Evolutionary conservation across 441 rosid species (phyloP), one percentile per base, ranked within the genome.

Genomic region (Populus hybrid): DNA sequence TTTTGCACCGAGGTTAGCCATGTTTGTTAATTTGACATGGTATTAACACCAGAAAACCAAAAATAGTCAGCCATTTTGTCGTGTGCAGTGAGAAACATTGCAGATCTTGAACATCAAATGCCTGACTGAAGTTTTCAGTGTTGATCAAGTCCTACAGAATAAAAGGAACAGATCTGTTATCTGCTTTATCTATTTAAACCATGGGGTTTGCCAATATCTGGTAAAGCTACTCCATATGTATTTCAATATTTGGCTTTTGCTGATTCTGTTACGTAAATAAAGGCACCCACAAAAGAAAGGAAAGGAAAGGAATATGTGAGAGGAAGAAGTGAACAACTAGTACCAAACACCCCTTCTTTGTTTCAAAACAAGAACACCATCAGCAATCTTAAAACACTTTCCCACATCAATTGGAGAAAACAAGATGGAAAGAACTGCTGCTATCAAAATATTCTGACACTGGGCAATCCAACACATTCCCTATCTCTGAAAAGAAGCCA

Each of bases 381-480:
- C 69, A 69, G 64, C 67, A 69, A 69, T 24, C 74, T 69, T 18
- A 61, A 61, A 71, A 71, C 46, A 30, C 75, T 30, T 2, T 21
- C 21, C 53, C 53, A 18, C 72, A 63, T 77, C 67, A 65, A 65
- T 20, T 65, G 61, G 11, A 35, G 1, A 72, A 80, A 63, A 63
- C 73, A 32, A 72, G 18, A 67, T 67, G 69, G 35, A 78, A 75
- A 46, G 36, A 42, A n/a, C 11, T 59, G 68, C 32, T 7, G 32
- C 67, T 35, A 32, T 36, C 69, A 71, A 66, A 28, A 28, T 24
- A 28, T 78, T 79, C 26, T 80, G 71, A 64, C 74, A 79, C 28
- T 34, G 67, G 68, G 66, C 2, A 71, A 32, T 2, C 24, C 50
- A 70, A 73, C 40, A 21, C 81, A 73, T 64, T 50, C 21, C 71